These are phyloP conservation scores for Pilatotrama ljubarskyi DNA, from an alignment of 768 basidiomycete genomes.

Conservation along the genomic window DNA sequence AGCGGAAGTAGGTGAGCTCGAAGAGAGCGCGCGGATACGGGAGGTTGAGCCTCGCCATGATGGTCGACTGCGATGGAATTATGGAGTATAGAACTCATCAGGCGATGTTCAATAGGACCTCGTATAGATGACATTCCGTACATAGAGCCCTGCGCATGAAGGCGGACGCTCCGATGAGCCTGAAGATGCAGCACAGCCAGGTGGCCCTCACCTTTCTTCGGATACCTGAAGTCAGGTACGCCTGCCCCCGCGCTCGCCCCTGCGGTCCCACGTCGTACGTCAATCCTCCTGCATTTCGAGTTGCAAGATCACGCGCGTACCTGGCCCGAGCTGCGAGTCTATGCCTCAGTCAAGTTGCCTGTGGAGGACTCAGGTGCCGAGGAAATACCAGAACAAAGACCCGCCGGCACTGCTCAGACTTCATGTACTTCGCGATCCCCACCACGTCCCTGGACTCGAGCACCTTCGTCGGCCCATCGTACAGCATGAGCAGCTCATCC, in stretches of 20 bases:
- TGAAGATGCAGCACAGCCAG: not conserved
- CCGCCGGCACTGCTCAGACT: constrained; percentile 64
- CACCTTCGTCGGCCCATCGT: constrained; percentile 28
- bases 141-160: constrained; percentile 33
- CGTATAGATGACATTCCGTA: constrained; percentile 11
- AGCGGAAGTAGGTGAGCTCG: constrained; percentile 82
- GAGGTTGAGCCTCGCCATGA: constrained; percentile 73
- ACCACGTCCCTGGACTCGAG: constrained; percentile 41
- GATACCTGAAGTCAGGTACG: constrained; percentile 55
- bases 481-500: constrained; percentile 20
- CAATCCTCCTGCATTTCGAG: not conserved
- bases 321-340: constrained; percentile 60
- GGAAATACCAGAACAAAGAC: constrained; percentile 72
- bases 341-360: not conserved
- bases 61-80: constrained; percentile 42
- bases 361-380: not conserved
- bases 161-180: not conserved
- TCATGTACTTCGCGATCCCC: constrained; percentile 65
- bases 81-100: not conserved
- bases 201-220: constrained; percentile 37
- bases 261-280: not conserved
- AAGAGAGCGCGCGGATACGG: constrained; percentile 96
- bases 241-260: constrained; percentile 45
- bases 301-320: constrained; percentile 38
- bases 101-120: not conserved